A percentile compares a stretch with the other conserved stretches of the same genome.
Evolutionary conservation across 1,284 basidiomycete genomes (phyloP).

Genomic region (Cerioporus squamosus): DNA sequence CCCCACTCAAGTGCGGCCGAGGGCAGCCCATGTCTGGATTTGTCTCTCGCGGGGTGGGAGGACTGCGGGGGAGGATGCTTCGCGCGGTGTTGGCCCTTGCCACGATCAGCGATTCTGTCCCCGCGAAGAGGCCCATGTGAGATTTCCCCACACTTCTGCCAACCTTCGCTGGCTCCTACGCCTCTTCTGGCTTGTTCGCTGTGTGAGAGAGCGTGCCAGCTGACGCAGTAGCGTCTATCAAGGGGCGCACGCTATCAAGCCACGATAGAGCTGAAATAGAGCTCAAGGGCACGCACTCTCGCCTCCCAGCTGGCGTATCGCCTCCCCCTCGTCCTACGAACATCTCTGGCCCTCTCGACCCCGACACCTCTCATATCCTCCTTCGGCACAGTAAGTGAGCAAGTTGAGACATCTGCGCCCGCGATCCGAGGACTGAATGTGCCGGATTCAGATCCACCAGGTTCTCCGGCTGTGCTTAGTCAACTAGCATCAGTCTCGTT

Average conservation of each 20-base stretch:
- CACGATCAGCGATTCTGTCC: constrained; percentile 3
- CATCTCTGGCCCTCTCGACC: background rate
- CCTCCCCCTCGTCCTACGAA: background rate
- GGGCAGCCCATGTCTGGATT: background rate
- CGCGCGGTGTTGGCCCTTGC: constrained; percentile 1
- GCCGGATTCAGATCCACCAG: background rate
- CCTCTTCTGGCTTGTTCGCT: constrained; percentile 2
- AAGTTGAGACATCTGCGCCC: background rate
- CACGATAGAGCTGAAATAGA: constrained; percentile 12
- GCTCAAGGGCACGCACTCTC: background rate
- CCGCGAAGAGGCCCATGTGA: background rate
- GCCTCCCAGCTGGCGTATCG: background rate
- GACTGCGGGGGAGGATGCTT: background rate
- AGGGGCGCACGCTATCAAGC: background rate
- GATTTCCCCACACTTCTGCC: constrained; percentile 10
- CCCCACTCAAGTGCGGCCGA: background rate
- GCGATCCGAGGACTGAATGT: background rate
- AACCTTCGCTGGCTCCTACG: background rate
- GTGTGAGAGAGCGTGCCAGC: constrained; percentile 7
- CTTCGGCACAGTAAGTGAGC: background rate
- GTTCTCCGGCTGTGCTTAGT: constrained; percentile 1
- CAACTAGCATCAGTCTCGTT: background rate
- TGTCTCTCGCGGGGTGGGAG: constrained; percentile 4
- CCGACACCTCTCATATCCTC: background rate
- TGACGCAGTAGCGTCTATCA: constrained; percentile 21